phyloP scores from a whole-genome alignment of 2,329 filamentous ascomycete species.

The Fusarium xylarioides region DNA sequence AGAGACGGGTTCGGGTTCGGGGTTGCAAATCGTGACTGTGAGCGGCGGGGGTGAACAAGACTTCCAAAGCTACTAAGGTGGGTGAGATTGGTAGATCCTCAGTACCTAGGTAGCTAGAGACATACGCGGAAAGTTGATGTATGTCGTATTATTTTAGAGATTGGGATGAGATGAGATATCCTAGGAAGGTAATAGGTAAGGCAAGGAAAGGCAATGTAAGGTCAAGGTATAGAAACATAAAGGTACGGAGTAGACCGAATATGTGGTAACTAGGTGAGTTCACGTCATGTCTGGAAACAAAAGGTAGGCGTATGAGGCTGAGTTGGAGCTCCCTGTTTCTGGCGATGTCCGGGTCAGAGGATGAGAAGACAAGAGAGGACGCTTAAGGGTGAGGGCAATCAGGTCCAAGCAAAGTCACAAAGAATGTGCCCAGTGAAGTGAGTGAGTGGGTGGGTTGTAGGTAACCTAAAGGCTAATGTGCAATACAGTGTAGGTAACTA shows the following conservation, averaged over 20 bases:
- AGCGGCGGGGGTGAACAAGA: constrained; percentile 25
- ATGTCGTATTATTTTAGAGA: not conserved
- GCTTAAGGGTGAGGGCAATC: not conserved
- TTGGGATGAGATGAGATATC: not conserved
- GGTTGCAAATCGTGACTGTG: constrained; percentile 22
- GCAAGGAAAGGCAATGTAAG: not conserved
- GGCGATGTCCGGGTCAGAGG: constrained; percentile 6
- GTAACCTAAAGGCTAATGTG: not conserved
- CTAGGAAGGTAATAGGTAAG: not conserved
- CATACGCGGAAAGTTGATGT: not conserved
- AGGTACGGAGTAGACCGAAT: constrained; percentile 17
- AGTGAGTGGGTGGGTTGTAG: not conserved
- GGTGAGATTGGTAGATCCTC: constrained; percentile 6
- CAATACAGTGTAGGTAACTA: not conserved
- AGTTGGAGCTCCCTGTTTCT: constrained; percentile 26
- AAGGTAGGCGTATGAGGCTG: constrained; percentile 24
- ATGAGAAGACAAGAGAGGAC: not conserved
- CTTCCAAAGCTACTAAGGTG: constrained; percentile 14
- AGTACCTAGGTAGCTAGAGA: not conserved
- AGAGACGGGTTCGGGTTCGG: not conserved
- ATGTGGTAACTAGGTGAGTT: constrained; percentile 33
- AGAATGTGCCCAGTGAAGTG: not conserved
- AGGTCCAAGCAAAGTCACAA: not conserved
- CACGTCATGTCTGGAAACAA: constrained; percentile 44
- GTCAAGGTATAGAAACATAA: not conserved